A percentile compares a stretch with the other conserved stretches of the same genome.
Conservation (phyloP, 2,329 filamentous ascomycete genomes). For the Cladosporium sp. region DNA sequence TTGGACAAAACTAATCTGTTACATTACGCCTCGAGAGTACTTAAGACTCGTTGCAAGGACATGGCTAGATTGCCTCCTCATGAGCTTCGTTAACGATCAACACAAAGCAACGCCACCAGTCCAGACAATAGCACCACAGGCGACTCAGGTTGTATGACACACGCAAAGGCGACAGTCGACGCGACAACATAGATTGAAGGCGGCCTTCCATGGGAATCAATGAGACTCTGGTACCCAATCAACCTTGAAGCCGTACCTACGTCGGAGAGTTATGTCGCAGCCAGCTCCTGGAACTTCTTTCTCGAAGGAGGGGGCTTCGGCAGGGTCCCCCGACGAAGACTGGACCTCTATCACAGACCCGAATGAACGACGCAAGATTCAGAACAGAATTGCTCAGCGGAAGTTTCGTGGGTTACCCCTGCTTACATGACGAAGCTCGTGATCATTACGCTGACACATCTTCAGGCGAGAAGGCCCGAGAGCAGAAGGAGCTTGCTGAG, state of each 20-base stretch:
- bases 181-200: too few species aligned
- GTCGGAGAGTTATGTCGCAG: neutral
- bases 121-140: too few species aligned
- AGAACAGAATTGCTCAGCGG: conserved; percentile 71
- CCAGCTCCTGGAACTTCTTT: neutral
- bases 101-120: too few species aligned
- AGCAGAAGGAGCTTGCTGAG: conserved; percentile 62
- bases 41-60: too few species aligned
- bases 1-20: too few species aligned
- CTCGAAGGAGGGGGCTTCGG: conserved; percentile 4
- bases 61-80: too few species aligned
- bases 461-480: conserved; percentile 65
- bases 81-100: too few species aligned
- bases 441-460: neutral
- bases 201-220: too few species aligned
- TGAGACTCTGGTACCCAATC: neutral
- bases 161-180: too few species aligned
- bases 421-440: neutral
- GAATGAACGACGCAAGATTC: conserved; percentile 67
- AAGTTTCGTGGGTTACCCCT: conserved; percentile 63
- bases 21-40: too few species aligned
- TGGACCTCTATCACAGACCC: conserved; percentile 69
- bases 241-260: neutral
- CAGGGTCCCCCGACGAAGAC: conserved; percentile 46
- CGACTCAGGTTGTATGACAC: too few species aligned